Evolutionary conservation across 345 rosid species (phyloP), one percentile per base, ranked within the genome.

Genomic region (Lepidium aucheri): DNA sequence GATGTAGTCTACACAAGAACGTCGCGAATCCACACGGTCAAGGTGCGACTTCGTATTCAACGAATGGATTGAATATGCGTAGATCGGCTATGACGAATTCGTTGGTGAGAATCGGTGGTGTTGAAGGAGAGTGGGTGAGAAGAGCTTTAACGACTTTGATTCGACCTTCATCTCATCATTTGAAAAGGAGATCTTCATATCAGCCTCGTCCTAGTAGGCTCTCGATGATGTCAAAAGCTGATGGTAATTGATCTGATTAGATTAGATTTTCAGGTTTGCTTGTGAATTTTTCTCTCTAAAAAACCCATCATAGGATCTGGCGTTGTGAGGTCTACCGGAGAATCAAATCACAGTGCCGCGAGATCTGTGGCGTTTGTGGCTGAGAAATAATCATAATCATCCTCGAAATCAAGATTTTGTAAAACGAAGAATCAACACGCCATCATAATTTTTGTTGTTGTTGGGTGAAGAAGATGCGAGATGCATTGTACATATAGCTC

Each of bases 21-120:
- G 64, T 65, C 0, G 73, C 72, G 57, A 77, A 53, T 39, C 69
- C 35, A 7, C 67, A 72, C 16, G 71, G 75, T 7, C 79, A 73
- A 9, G 74, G 79, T 6, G 16, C 83, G 1, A 57, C 30, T 8
- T 76, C 90, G 9, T 84, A 70, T 63, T 72, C 83, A 33, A 70
- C 97, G 1, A 80, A 79, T 13, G 60, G 92, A 18, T 53, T 90
- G 81, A 89, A 89, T 75, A 85, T 86, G 92, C 72, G 85, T 28
- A 62, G 96, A 63, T 92, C 96, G 3, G 98, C 98, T 35, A 92
- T 92, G 98, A 85, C 81, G 70, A 89, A 92, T 64, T 89, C 95
- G 15, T 65, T 92, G 1, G 98, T 92, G 54, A 83, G 98, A 53
- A 92, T 92, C 24, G 96, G 98, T 2, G 89, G 95, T 12, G 98